A percentile compares a stretch with the other conserved stretches of the same genome.
Evolutionary conservation across 2,329 filamentous ascomycete species (phyloP).

Genomic region (Claviceps paspali): DNA sequence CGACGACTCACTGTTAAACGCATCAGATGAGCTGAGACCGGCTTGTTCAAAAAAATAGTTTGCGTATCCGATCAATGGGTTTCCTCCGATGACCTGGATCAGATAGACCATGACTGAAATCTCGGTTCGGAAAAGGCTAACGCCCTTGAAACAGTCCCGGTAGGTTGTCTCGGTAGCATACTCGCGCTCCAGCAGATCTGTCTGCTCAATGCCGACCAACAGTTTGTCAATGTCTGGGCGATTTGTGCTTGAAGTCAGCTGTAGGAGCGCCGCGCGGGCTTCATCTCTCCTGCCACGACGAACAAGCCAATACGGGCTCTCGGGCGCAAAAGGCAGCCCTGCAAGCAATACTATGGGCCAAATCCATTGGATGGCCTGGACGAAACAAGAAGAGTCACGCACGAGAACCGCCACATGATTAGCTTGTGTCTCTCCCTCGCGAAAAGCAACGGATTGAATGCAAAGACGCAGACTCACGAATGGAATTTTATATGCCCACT

Average conservation of each 20-base stretch:
- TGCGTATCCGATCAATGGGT: conserved; percentile 48
- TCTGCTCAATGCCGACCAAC: conserved; percentile 41
- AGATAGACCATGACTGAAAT: conserved; percentile 46
- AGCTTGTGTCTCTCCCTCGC: not conserved
- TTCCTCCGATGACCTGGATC: conserved; percentile 48
- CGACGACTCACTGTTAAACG: conserved; percentile 9
- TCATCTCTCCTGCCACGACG: conserved; percentile 25
- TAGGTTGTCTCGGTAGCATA: conserved; percentile 33
- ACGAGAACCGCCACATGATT: not conserved
- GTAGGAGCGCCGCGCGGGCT: conserved; percentile 23
- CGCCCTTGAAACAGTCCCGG: conserved; percentile 32
- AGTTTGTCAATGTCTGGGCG: conserved; percentile 19
- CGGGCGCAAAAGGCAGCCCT: conserved; percentile 30
- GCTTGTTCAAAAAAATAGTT: conserved; percentile 25
- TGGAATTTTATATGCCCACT: conserved; percentile 29
- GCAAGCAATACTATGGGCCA: conserved; percentile 30
- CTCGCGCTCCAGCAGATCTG: conserved; percentile 39
- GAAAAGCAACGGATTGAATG: not conserved
- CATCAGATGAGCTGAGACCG: conserved; percentile 11
- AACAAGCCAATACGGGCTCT: conserved; percentile 35
- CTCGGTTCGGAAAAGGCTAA: conserved; percentile 36
- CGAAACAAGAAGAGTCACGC: not conserved
- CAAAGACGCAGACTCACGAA: conserved; percentile 8
- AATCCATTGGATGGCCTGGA: conserved; percentile 33
- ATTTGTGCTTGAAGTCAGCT: conserved; percentile 24